Evolutionary conservation across 179 eudicot genomes (phyloP), one percentile per base, ranked within the genome.

Genomic region (Corrigiola litoralis): DNA sequence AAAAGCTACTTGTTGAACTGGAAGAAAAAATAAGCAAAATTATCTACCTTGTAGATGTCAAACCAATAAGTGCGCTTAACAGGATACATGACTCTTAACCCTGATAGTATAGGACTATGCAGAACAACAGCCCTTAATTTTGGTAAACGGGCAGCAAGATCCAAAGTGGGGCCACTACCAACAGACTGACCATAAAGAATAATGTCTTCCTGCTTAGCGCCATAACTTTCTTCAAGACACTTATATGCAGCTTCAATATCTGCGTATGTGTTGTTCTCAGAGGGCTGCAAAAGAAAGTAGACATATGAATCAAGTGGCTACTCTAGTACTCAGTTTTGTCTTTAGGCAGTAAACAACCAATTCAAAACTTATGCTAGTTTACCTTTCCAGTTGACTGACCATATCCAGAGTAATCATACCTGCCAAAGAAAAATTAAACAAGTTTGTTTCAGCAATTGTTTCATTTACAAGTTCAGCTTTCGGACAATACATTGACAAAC

Each of bases 121-220:
- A 92, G 76, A 73, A 92, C 85, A 67, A 82, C 87, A 14, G 98
- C 98, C 72, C 80, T 82, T 65, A 92, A 72, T 25, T 75, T 86
- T 61, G 96, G 96, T 69, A 92, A 76, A 70, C 96, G 96, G 42
- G 95, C 69, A 27, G 96, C 96, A 25, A 92, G 95, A 77, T 92
- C 90, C 76, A 84, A 82, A 37, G 98, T 90, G 24, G 98, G 98
- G 38, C 98, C 98, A 67, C 98, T 92, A 66, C 98, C 98, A 61
- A 92, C 98, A 58, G 98, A 92, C 71, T 92, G 98, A 57, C 98
- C 98, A 55, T 92, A 92, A 36, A 92, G 90, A 62, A 92, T 85
- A 48, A 92, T 69, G 14, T 92, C 87, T 81, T 92, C 96, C 79
- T 90, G 96, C 80, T 87, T 92, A 52, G 85, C 88, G 44, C 92